Evolutionary conservation across 257 asterid genomes (phyloP), one percentile per base, ranked within the genome.

Genomic region (Mitragyna speciosa): DNA sequence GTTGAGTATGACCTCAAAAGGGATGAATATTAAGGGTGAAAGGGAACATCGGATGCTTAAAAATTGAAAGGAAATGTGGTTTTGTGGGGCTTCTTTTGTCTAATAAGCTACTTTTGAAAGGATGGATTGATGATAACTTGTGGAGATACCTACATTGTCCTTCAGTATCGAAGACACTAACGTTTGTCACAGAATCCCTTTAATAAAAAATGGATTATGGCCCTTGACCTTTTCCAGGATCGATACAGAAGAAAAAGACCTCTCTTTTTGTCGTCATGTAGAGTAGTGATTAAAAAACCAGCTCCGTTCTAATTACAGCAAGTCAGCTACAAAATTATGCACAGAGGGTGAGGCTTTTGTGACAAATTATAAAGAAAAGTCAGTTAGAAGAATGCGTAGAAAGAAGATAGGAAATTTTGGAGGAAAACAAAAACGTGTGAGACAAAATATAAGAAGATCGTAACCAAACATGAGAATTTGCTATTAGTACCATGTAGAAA

Each of bases 111-210:
- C 73, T 33, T 75, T 76, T 77, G 61, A 45, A 47, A 66, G 11
- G 77, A 39, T 72, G 12, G 30, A 79, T 56, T 67, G 33, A 52
- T 39, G 79, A 30, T 76, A 71, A 79, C 75, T 71, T 70, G 43
- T 77, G 81, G 80, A 86, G 94, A 91, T 88, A 67, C 93, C 92
- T 90, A 84, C 54, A 76, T 88, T 93, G 97, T 94, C 97, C 73
- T 88, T 78, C 81, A 86, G 92, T 78, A 84, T 51, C 73, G 78
- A 86, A 85, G 81, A 83, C 81, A 88, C 80, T 93, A 86, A 85
- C 84, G 96, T 91, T 91, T 94, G 98, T 93, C 95, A 70, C n/a
- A 87, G 97, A 92, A 92, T 92, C 93, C 58, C 64, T 54, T 31
- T 84, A 81, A 79, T 73, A 45, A 76, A 84, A 78, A 65, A 69